These are phyloP conservation scores for Craspedostauros australis DNA, from an alignment of 108 stramenopile species.

Conservation along the genomic window DNA sequence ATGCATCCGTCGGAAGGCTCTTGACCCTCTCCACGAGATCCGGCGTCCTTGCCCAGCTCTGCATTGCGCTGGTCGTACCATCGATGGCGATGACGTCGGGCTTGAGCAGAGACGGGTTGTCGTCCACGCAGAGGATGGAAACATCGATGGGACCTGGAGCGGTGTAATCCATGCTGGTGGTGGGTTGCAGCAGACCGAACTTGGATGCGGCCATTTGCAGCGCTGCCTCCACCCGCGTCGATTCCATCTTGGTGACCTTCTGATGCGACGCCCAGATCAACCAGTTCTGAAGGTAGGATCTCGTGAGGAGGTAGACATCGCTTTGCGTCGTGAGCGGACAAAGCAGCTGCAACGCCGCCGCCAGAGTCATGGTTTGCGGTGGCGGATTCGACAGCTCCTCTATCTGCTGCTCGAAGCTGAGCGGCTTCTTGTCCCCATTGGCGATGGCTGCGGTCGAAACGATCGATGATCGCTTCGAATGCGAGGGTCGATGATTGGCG, in stretches of 20 bases:
- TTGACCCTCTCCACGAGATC: constrained; percentile 5
- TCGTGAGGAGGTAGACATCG: constrained; percentile 47
- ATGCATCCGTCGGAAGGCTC: constrained; percentile 9
- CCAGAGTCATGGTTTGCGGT: constrained; percentile 33
- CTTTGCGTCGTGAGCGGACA: constrained; percentile 27
- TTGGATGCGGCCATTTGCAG: constrained; percentile 28
- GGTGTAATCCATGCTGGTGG: constrained; percentile 15
- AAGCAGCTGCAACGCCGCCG: constrained; percentile 35
- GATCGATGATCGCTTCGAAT: too few species aligned
- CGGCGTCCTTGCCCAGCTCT: constrained; percentile 2
- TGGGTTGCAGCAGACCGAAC: constrained; percentile 22
- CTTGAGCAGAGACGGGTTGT: constrained; percentile 41
- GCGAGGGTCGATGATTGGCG: too few species aligned
- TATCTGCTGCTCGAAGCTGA: constrained; percentile 14
- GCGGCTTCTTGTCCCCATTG: too few species aligned
- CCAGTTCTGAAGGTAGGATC: constrained; percentile 62
- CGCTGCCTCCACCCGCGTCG: constrained; percentile 25
- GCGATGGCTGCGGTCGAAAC: too few species aligned
- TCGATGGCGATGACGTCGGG: constrained; percentile 46
- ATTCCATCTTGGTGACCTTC: constrained; percentile 21
- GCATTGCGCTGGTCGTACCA: background rate
- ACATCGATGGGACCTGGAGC: constrained; percentile 72
- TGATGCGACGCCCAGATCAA: constrained; percentile 60
- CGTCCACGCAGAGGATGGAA: constrained; percentile 34
- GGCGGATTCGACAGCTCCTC: constrained; percentile 26